Evolutionary conservation across 768 basidiomycete genomes (phyloP), one percentile per base, ranked within the genome.

Genomic region (Termitomyces sp.): DNA sequence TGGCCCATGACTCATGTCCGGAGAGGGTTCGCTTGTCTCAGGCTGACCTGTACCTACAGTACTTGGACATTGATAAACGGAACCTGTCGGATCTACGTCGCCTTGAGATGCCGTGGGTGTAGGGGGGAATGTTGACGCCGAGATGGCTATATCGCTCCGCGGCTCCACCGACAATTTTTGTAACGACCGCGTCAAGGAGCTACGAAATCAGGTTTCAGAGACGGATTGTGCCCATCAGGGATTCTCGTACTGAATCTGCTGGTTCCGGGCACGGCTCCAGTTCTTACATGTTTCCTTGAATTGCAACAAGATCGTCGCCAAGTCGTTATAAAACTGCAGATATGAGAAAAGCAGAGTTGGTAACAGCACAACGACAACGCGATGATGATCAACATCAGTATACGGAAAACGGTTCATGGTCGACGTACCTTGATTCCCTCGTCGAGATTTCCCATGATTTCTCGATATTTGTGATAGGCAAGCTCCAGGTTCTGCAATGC

Each of bases 401-500:
- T 3, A 16, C 20, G 13, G 1, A 28, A 10, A 26, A 44, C 44
- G 45, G 33, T 28, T 60, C 73, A 15, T 63, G 12, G 16, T 34
- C 31, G 15, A 55, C 58, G 20, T n/a, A 88, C 93, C 76, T 92
- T 88, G 64, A 90, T 78, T 5, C 95, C 95, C 68, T 98, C 96
- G 41, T 90, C 86, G 6, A 97, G 74, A 70, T 98, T 94, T 51
- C 82, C 81, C 2, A 77, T 78, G 15, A 97, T 89, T 68, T 98
- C 95, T 54, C 81, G 78, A 70, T 94, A 97, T 66, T 92, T 93
- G 72, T 86, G 86, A 71, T 90, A 90, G 0, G 94, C 91, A 12
- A 87, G 70, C 61, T 96, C 92, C 44, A 96, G 82, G 13, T 84
- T 83, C 67, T 92, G 92, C 28, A 98, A 71, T 0, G 87, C 90